Base-by-base conservation (phyloP, 1,139 yeast genomes). In the Candida glucosophila region DNA sequence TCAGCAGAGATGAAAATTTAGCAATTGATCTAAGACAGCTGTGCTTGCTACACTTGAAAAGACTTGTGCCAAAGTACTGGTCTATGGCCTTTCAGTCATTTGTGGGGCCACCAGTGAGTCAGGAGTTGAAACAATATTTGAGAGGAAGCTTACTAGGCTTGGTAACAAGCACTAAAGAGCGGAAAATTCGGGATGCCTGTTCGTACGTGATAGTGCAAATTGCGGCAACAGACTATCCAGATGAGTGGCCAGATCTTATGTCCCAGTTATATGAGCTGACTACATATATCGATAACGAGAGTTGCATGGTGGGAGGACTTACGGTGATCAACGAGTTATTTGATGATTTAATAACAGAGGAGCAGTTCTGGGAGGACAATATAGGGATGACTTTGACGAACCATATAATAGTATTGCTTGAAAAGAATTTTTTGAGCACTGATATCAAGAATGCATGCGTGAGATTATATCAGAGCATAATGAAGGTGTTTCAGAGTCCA, bases 181-280 rank as follows among this genome's bases (percentile, higher is more conserved):
- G 79, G n/a, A 80, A 79, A 41, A 56, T 86, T 11, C 60, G 86
- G 32, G 67, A 67, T 19, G 70, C 82, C 25, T 72, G 81, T 3
- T 75, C 90, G 1, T 77, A 83, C 37, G 77, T 83, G 9, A 70
- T 85, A 14, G 81, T 82, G 2, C 93, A 81, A 41, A 81, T 90
- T 14, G 88, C 95, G 1, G 80, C 83, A 2, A 81, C 78, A 1
- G 98, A 90, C 44, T 88, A 73, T 44, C 98, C 98, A 0, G 97
- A 90, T 42, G 94, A 85, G 44, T 90, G 97, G 97, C 95, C 96
- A 0, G 67, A 64, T 16, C 58, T 90, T 24, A 47, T 88, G 31
- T 53, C 57, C 12, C 44, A 51, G 9, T 46, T 81, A 25, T 72
- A 73, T 41, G 41, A 48, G 12, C 53, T 60, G 25, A 53, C 71